Percentiles rank a stretch among this genome's conserved stretches.
These are phyloP conservation scores for Staphylotrichum tortipilum DNA, from an alignment of 495 filamentous ascomycete genomes.

Conservation along the genomic window DNA sequence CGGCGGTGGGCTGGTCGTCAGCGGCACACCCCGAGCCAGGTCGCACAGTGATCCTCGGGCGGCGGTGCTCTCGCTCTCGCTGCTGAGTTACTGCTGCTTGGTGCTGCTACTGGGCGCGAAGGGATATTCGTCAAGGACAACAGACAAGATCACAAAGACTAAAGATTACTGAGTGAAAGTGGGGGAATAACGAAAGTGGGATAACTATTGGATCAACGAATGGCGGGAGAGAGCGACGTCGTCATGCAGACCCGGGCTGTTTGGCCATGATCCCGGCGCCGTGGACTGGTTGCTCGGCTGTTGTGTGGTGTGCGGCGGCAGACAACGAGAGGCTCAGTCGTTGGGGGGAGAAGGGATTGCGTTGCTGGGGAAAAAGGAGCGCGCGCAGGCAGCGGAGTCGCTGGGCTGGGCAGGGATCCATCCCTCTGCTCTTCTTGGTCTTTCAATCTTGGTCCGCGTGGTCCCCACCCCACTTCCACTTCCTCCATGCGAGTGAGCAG, in stretches of 20 bases:
- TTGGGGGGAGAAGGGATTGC: background rate
- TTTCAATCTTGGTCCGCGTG: no score
- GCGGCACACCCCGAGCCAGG: no score
- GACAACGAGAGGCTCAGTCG: no score
- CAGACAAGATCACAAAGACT: no score
- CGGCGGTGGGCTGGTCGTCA: no score
- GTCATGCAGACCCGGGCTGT: constrained; percentile 5
- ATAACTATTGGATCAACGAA: constrained; percentile 19
- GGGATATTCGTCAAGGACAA: background rate
- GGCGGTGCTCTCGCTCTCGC: no score
- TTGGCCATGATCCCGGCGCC: constrained; percentile 5
- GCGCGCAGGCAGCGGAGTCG: constrained; percentile 5
- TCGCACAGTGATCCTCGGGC: no score
- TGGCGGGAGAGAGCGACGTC: constrained; percentile 5
- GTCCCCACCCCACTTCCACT: no score
- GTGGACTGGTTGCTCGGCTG: constrained; percentile 24
- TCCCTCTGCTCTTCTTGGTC: no score
- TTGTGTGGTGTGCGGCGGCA: constrained; percentile 16
- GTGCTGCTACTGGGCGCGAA: no score
- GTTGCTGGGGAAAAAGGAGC: constrained; percentile 24
- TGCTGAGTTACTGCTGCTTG: no score
- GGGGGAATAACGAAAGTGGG: constrained; percentile 18
- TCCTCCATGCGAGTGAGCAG: no score
- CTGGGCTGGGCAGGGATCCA: background rate
- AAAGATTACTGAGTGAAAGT: constrained; percentile 1